phyloP scores from a whole-genome alignment of 176 grass and related monocot genomes.

The Panicum miliaceum region DNA sequence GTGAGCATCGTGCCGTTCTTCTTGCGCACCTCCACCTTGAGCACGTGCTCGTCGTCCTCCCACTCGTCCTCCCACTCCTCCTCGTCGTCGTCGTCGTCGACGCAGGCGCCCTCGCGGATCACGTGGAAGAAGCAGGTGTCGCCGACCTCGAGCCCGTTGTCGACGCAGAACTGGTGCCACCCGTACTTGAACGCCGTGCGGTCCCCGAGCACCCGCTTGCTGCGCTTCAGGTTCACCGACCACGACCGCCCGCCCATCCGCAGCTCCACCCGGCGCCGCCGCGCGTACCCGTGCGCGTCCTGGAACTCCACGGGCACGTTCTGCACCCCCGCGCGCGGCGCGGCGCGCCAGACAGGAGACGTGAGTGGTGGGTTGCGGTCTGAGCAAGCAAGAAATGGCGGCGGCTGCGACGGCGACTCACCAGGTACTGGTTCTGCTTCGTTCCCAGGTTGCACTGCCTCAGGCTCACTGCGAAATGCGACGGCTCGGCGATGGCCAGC shows the following conservation, averaged over 20 bases:
- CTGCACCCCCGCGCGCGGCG: neutral
- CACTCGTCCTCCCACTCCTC: slow-evolving; percentile 18
- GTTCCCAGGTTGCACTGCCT: slow-evolving; percentile 22
- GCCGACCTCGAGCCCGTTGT: slow-evolving; percentile 47
- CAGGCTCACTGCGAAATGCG: slow-evolving; percentile 44
- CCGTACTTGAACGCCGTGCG: slow-evolving; percentile 45
- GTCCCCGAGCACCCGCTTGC: neutral
- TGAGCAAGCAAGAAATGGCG: neutral
- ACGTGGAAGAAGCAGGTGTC: slow-evolving; percentile 51
- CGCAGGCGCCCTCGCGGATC: neutral
- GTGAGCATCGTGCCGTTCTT: slow-evolving; percentile 19
- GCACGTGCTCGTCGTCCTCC: slow-evolving; percentile 33
- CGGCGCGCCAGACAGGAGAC: neutral
- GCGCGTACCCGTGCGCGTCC: slow-evolving; percentile 46
- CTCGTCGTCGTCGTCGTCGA: neutral
- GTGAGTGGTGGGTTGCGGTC: neutral
- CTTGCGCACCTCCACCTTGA: slow-evolving; percentile 53
- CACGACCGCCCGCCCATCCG: slow-evolving; percentile 35
- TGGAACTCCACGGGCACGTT: slow-evolving; percentile 50
- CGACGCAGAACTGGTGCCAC: slow-evolving; percentile 47
- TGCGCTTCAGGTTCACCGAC: slow-evolving; percentile 47
- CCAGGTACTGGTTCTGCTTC: slow-evolving; percentile 56
- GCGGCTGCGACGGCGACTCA: neutral
- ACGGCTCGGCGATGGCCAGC: slow-evolving; percentile 12
- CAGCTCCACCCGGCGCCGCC: slow-evolving; percentile 37